phyloP scores from a whole-genome alignment of 169 alveolate genomes.

The Cryptosporidium ryanae region DNA sequence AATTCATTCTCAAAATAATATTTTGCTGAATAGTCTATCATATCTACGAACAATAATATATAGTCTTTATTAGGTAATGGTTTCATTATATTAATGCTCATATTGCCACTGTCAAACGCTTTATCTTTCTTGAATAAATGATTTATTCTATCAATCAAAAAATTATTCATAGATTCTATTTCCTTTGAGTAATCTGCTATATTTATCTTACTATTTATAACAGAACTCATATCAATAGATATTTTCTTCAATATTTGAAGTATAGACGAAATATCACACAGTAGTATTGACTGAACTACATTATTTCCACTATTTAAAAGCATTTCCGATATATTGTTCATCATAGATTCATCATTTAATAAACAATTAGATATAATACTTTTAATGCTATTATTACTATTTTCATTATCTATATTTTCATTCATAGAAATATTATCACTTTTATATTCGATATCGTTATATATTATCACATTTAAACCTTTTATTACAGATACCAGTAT shows the following conservation, averaged over 20 bases:
- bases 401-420: neutral
- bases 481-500: slow-evolving; percentile 2
- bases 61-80: slow-evolving; percentile 22
- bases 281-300: slow-evolving; percentile 18
- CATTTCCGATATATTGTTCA: neutral
- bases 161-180: slow-evolving; percentile 13
- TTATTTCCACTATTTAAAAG: neutral
- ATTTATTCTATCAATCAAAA: slow-evolving; percentile 11
- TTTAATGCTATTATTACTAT: neutral
- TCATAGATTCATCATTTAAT: neutral
- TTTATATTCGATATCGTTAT: neutral
- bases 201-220: slow-evolving; percentile 6
- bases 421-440: neutral
- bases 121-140: slow-evolving; percentile 8
- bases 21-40: slow-evolving; percentile 30
- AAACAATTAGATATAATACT: slow-evolving; percentile 1
- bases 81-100: neutral
- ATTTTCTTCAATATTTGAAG: slow-evolving; percentile 24
- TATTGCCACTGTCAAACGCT: neutral
- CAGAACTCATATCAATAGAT: slow-evolving; percentile 13
- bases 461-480: slow-evolving; percentile 2
- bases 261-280: slow-evolving; percentile 42
- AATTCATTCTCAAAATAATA: slow-evolving; percentile 38
- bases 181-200: slow-evolving; percentile 25
- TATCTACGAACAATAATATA: slow-evolving; percentile 15